Percentiles rank a stretch among this genome's conserved stretches.
These are phyloP conservation scores for Mediolabrus comicus DNA, from an alignment of 108 stramenopile genomes.

Conservation along the genomic window DNA sequence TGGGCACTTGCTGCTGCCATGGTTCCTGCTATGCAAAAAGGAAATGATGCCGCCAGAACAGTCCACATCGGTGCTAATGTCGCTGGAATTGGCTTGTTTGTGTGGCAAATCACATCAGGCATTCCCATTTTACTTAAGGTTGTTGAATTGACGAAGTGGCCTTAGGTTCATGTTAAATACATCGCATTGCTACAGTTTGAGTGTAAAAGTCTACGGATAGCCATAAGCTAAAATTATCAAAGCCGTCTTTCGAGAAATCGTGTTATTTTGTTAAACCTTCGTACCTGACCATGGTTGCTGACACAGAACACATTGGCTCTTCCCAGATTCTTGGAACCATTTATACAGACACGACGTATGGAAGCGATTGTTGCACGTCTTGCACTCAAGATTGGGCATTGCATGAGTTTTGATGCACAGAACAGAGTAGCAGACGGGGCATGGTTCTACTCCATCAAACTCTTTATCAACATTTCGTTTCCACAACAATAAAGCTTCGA, in stretches of 20 bases:
- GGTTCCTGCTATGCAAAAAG: conserved; percentile 97
- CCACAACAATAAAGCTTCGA: conserved; percentile 94
- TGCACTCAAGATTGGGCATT: conserved; percentile 86
- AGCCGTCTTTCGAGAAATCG: no score
- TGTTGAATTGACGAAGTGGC: conserved; percentile 87
- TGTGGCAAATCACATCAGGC: conserved; percentile 90
- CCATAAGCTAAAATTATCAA: no score
- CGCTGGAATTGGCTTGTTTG: conserved; percentile 86
- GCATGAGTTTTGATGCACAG: conserved; percentile 88
- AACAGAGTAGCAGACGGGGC: conserved; percentile 96
- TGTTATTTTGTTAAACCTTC: conserved; percentile 15
- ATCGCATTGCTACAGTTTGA: neutral
- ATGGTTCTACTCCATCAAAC: conserved; percentile 98
- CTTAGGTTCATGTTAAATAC: conserved; percentile 41
- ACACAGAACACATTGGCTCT: conserved; percentile 91
- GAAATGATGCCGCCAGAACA: conserved; percentile 90
- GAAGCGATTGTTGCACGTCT: conserved; percentile 86
- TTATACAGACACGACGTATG: conserved; percentile 90
- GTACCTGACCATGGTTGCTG: conserved; percentile 78
- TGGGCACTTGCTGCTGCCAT: conserved; percentile 91
- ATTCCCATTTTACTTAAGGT: conserved; percentile 93
- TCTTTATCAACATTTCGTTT: conserved; percentile 96
- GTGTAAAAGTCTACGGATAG: no score
- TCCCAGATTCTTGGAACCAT: conserved; percentile 94
- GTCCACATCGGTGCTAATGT: conserved; percentile 95